Evolutionary conservation across 768 basidiomycete species (phyloP), one percentile per base, ranked within the genome.

Genomic region (Psilocybe tampanensis): DNA sequence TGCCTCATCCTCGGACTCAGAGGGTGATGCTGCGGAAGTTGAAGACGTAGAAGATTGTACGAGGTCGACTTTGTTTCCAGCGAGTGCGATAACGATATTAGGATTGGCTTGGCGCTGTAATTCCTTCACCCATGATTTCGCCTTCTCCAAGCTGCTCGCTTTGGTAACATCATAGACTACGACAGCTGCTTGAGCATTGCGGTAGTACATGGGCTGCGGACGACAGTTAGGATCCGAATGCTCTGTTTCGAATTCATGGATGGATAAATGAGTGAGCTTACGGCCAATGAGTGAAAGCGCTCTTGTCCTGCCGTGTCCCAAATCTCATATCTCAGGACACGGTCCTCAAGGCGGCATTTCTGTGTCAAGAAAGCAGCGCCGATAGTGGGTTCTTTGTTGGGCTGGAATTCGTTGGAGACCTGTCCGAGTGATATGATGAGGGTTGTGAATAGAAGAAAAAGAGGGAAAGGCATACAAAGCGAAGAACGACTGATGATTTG

Each of bases 111-210:
- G 97, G 62, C 97, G 86, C 71, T 99, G 97, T 21, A 99, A 82
- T 74, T 99, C 97, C 78, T 97, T 98, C 56, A 99, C 95, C 97
- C 97, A 99, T 26, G 95, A 94, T 79, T 98, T 98, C 53, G 97
- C 97, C 73, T 98, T 98, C 73, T 98, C 96, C 56, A 99, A 81
- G 67, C 94, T 96, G 55, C 90, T 84, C 44, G 93, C 91, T 74
- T 98, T 97, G 48, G 96, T 98, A 54, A 98, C 88, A 70, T 98
- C 97, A 72, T 98, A 98, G 18, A 98, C 96, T 8, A 99, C 97
- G 41, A 98, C 95, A 29, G 96, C 96, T 3, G 96, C 95, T 72
- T 95, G 93, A 8, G 96, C 94, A 67, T 98, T 98, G 67, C 97
- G 92, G 73, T 97, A 98, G 72, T 97, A 97, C 96, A 98, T 98